Base-by-base conservation (phyloP, 1,284 basidiomycete genomes). In the Peniophora sp. region DNA sequence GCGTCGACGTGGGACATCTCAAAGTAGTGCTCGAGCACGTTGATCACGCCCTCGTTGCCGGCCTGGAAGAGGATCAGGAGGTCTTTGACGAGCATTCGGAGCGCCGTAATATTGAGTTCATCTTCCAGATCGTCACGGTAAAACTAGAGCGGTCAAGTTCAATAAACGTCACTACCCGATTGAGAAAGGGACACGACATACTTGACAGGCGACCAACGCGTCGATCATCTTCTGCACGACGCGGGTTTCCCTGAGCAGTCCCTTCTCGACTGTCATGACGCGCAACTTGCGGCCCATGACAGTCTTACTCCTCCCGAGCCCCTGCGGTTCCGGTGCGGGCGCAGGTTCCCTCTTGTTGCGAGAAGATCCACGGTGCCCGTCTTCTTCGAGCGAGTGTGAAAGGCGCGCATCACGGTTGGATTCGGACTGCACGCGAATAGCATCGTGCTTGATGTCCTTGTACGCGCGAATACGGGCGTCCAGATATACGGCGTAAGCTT, bases 1-100 rank as follows among this genome's bases (percentile, higher is more conserved):
- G 96, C 97, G 65, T 99, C 96, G 20, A 85, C 69, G 58, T 91
- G 88, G 3, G 93, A 92, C 97, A 99, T 99, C 64, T 98, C 96
- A 63, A 99, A 98, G 69, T 98, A 99, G 69, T 97, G 90, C 64
- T 98, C 97, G 47, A 97, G 77, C 35, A 98, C 85, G 65, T 98
- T 99, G 71, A 97, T 97, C 47, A 98, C 92, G 51, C 96, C 96
- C 64, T 99, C 96, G 61, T 99, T 99, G 54, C 93, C 88, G 2
- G 92, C 94, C 63, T 97, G 95, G 68, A 98, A 98, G 17, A 99
- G 75, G 51, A 97, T 90, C 47, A 99, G 76, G 6, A 99, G 77
- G 65, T 99, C 97, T 64, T 98, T 98, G 58, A 98, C 89, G n/a
- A 97, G 76, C 88, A 99, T 92, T 41, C 92, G 79, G 54, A 97